Conservation (phyloP, 257 asterid genomes). For the Fraxinus pennsylvanica region DNA sequence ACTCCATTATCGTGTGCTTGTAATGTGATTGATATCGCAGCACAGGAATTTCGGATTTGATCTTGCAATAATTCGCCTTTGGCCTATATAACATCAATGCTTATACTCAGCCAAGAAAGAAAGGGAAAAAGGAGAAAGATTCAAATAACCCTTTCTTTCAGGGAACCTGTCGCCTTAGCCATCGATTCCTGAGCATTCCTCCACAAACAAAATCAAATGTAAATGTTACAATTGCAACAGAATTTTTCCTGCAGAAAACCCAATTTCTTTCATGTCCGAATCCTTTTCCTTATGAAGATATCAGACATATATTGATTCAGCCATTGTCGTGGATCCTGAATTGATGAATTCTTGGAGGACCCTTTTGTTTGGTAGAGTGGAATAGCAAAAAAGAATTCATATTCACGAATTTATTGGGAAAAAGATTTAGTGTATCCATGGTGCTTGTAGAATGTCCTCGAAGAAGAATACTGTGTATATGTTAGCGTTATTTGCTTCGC, state of each 20-base stretch:
- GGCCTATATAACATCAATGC: not conserved
- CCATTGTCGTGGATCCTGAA: not conserved
- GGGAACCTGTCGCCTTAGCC: not conserved
- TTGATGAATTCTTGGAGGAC: not conserved
- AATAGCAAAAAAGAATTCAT: not conserved
- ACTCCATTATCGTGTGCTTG: too few relatives aligned
- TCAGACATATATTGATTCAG: not conserved
- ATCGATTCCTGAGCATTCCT: not conserved
- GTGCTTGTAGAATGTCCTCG: slow-evolving; percentile 6
- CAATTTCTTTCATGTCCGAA: not conserved
- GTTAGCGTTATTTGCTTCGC: not conserved
- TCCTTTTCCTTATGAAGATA: not conserved
- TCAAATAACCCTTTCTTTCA: not conserved
- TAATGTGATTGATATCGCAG: too few relatives aligned
- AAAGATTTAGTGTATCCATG: not conserved
- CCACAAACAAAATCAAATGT: not conserved
- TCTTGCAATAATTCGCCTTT: not conserved
- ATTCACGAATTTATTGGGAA: not conserved
- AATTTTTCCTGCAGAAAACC: not conserved
- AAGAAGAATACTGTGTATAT: slow-evolving; percentile 1
- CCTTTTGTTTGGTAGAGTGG: not conserved
- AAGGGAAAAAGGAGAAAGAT: not conserved
- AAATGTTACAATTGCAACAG: not conserved
- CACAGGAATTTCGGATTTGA: not conserved
- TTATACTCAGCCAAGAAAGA: not conserved